Conservation (phyloP, 192 early-diverging fungal genomes). For the Coemansia sp. region DNA sequence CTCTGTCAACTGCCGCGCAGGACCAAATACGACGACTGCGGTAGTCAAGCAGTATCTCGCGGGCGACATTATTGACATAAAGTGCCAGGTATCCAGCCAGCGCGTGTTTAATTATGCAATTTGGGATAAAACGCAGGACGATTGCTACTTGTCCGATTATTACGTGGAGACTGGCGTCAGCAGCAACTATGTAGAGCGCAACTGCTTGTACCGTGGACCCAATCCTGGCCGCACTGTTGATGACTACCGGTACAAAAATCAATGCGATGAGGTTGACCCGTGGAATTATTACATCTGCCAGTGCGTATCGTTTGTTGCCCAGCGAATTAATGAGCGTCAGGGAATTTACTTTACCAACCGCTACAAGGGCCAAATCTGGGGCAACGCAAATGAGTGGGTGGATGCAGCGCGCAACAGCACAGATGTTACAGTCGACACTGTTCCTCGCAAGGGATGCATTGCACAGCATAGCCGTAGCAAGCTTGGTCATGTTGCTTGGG, state of each 20-base stretch:
- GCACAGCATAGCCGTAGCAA: constrained; percentile 30
- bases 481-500: constrained; percentile 45
- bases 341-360: constrained; percentile 38
- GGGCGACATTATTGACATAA: constrained; percentile 23
- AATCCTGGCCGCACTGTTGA: constrained; percentile 29
- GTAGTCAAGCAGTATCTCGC: constrained; percentile 34
- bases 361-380: constrained; percentile 43
- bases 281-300: constrained; percentile 49
- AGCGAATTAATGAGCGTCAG: constrained; percentile 47
- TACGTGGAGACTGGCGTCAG: constrained; percentile 26
- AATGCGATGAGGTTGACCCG: constrained; percentile 38
- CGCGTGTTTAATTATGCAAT: constrained; percentile 32
- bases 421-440: constrained; percentile 21
- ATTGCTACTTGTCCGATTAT: constrained; percentile 42
- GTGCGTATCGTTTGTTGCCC: constrained; percentile 49
- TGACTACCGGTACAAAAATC: constrained; percentile 38
- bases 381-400: constrained; percentile 47
- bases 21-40: constrained; percentile 19
- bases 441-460: constrained; percentile 22
- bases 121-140: constrained; percentile 46
- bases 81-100: constrained; percentile 33
- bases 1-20: constrained; percentile 33
- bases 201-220: constrained; percentile 19
- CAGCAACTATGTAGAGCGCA: constrained; percentile 8
- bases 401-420: constrained; percentile 29